Conservation (phyloP, 179 eudicot species). For the Silene noctiflora region DNA sequence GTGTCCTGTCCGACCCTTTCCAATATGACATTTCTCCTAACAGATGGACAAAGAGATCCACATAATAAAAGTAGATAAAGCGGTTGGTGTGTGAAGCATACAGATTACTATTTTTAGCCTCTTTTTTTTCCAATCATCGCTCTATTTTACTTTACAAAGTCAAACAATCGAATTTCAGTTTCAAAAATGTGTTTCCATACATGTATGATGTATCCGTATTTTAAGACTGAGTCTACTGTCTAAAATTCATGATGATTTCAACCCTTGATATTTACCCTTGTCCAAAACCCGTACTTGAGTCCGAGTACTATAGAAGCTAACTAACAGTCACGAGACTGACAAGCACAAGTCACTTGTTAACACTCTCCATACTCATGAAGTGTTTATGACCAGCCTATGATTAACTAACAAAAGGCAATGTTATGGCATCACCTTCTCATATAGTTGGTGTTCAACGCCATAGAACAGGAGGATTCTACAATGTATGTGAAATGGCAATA, state of each 20-base stretch:
- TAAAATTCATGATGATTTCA: neutral
- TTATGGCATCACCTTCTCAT: too few species aligned
- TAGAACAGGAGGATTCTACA: neutral
- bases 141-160: too few species aligned
- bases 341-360: neutral
- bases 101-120: neutral
- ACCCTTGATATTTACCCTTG: neutral
- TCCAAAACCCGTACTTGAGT: neutral
- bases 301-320: neutral
- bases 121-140: too few species aligned
- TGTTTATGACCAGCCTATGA: neutral
- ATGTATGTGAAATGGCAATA: neutral
- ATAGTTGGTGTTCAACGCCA: too few species aligned
- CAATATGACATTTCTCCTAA: neutral
- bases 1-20: neutral
- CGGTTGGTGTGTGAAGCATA: neutral
- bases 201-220: too few species aligned
- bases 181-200: too few species aligned
- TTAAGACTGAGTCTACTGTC: too few species aligned
- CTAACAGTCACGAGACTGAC: too few species aligned
- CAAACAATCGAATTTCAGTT: too few species aligned
- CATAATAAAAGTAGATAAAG: neutral
- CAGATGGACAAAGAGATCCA: neutral
- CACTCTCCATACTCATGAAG: neutral
- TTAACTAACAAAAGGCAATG: neutral